Conservation (phyloP, 208 protist genomes). For the Entamoeba moshkovskii region DNA sequence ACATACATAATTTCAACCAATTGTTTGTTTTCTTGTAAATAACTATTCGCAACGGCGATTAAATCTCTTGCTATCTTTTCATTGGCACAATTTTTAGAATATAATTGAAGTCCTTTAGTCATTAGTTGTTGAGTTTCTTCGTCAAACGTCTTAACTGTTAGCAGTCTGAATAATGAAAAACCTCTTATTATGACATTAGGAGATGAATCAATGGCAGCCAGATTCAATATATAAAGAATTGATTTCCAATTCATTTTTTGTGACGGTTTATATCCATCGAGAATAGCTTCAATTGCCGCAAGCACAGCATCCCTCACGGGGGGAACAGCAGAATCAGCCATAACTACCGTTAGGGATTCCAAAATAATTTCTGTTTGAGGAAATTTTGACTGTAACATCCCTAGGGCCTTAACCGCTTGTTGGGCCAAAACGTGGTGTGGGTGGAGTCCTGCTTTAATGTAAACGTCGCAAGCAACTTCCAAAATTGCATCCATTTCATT, state of each 20-base stretch:
- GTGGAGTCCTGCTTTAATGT: not conserved
- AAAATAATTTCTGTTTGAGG: not conserved
- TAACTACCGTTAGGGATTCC: not conserved
- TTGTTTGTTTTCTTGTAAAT: not conserved
- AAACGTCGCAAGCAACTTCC: not conserved
- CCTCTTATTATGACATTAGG: not conserved
- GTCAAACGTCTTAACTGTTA: not conserved
- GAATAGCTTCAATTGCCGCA: not conserved
- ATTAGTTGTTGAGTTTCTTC: not conserved
- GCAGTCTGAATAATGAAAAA: not conserved
- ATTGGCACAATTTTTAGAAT: not conserved
- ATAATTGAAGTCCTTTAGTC: not conserved
- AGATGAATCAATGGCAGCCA: not conserved
- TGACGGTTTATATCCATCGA: not conserved
- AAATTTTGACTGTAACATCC: not conserved
- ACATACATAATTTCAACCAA: not conserved
- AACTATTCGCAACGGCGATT: not conserved
- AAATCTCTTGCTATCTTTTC: not conserved
- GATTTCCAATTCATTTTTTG: not conserved
- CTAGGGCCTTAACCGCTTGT: not conserved
- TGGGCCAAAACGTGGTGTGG: not conserved
- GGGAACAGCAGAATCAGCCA: not conserved
- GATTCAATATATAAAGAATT: not conserved
- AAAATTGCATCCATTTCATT: not conserved
- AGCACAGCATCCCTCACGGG: not conserved